These are phyloP conservation scores for Cyberlindnera euphorbiae DNA, from an alignment of 805 yeast genomes.

Conservation along the genomic window DNA sequence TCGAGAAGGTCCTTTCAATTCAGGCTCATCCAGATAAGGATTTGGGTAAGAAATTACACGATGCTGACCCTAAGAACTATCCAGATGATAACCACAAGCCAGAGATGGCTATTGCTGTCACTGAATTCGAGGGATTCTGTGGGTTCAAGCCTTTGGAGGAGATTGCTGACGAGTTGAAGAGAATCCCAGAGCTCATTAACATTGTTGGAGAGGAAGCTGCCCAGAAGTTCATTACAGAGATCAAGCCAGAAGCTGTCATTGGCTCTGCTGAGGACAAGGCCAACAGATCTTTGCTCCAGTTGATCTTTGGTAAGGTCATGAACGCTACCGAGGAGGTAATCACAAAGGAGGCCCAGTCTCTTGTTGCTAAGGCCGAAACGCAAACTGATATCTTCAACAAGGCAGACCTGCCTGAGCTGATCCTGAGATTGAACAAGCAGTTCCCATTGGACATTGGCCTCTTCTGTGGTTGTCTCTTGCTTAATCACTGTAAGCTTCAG, in stretches of 20 bases:
- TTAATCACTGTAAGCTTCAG: constrained; percentile 78
- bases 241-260: constrained; percentile 34
- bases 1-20: constrained; percentile 86
- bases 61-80: constrained; percentile 83
- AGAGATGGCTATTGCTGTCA: constrained; percentile 98
- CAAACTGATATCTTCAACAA: constrained; percentile 53
- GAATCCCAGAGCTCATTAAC: constrained; percentile 70
- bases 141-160: constrained; percentile 91
- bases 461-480: constrained; percentile 90
- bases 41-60: constrained; percentile 71
- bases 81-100: constrained; percentile 99
- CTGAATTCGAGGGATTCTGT: constrained; percentile 95
- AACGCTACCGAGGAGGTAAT: constrained; percentile 62
- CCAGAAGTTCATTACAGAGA: constrained; percentile 46
- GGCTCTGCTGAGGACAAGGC: constrained; percentile 48
- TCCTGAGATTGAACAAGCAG: constrained; percentile 75
- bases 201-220: constrained; percentile 63
- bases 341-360: constrained; percentile 48
- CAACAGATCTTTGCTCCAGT: constrained; percentile 65
- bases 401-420: constrained; percentile 60
- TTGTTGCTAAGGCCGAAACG: constrained; percentile 59
- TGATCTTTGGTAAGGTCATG: constrained; percentile 81
- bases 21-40: constrained; percentile 98
- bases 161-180: constrained; percentile 60
- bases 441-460: constrained; percentile 93